Conservation (phyloP, 371 early-diverging fungal genomes). For the Circinella minor region DNA sequence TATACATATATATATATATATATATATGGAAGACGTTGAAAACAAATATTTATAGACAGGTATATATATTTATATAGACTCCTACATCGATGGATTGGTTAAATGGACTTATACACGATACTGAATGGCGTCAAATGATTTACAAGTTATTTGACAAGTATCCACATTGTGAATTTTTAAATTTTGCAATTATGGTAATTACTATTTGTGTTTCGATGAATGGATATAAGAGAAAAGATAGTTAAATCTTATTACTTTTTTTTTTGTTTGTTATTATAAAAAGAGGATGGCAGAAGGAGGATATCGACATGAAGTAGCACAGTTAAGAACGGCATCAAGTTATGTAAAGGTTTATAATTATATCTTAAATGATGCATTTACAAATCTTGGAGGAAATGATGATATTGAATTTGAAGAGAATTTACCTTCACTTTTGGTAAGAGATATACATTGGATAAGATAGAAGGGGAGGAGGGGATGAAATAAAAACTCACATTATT, state of each 20-base stretch:
- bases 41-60: conserved; percentile 64
- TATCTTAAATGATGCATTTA: conserved; percentile 60
- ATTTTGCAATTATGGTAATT: conserved; percentile 63
- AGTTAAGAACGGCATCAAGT: conserved; percentile 64
- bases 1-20: too few species aligned
- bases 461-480: too few species aligned
- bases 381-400: conserved; percentile 55
- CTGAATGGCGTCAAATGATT: conserved; percentile 66
- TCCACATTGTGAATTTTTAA: conserved; percentile 63
- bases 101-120: conserved; percentile 54
- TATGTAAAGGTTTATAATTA: conserved; percentile 67
- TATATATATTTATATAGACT: not conserved
- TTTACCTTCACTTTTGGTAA: conserved; percentile 54
- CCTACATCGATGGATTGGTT: conserved; percentile 49
- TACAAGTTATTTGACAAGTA: conserved; percentile 66
- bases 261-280: not conserved
- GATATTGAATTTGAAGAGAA: conserved; percentile 59
- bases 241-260: not conserved
- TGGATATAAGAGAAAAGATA: not conserved
- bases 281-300: conserved; percentile 71
- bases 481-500: too few species aligned
- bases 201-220: not conserved
- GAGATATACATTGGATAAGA: not conserved
- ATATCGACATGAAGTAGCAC: conserved; percentile 64
- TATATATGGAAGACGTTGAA: not conserved